Evolutionary conservation across 2,329 filamentous ascomycete genomes (phyloP).

Genomic region (Trichoderma sp.): DNA sequence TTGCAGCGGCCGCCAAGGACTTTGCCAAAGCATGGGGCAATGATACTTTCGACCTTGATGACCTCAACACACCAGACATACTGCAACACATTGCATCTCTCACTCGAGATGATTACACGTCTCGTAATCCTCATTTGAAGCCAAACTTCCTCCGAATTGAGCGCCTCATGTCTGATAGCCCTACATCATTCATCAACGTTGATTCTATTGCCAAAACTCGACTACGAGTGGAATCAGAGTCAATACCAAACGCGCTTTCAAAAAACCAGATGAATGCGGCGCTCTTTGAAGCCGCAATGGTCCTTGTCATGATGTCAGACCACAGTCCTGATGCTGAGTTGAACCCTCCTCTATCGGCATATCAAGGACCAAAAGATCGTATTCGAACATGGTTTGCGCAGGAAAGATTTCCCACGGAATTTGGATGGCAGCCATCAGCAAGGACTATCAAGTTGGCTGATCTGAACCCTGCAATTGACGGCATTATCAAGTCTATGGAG

Average conservation of each 20-base stretch:
- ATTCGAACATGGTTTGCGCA: slow-evolving; percentile 19
- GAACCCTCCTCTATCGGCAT: slow-evolving; percentile 10
- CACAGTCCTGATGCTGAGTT: slow-evolving; percentile 6
- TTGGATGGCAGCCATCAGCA: slow-evolving; percentile 21
- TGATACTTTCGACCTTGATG: slow-evolving; percentile 15
- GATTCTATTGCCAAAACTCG: slow-evolving; percentile 21
- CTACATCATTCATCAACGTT: slow-evolving; percentile 3
- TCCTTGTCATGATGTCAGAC: slow-evolving; percentile 22
- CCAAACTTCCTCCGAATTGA: slow-evolving; percentile 16
- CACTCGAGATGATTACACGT: slow-evolving; percentile 18
- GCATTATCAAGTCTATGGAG: slow-evolving; percentile 1
- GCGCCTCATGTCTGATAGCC: slow-evolving; percentile 18
- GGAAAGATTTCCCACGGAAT: slow-evolving; percentile 20
- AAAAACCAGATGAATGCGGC: neutral
- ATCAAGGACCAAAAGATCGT: slow-evolving; percentile 18
- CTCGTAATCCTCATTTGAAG: slow-evolving; percentile 7
- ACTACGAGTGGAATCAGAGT: slow-evolving; percentile 18
- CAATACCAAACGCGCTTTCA: slow-evolving; percentile 15
- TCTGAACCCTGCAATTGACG: slow-evolving; percentile 2
- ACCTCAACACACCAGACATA: slow-evolving; percentile 22
- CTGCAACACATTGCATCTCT: slow-evolving; percentile 22
- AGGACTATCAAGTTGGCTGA: slow-evolving; percentile 13
- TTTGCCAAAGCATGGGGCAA: slow-evolving; percentile 17
- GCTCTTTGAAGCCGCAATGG: slow-evolving; percentile 19
- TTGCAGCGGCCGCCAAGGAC: slow-evolving; percentile 15